These are phyloP conservation scores for Hansenula anomala DNA, from an alignment of 1,139 yeast genomes.

Conservation along the genomic window DNA sequence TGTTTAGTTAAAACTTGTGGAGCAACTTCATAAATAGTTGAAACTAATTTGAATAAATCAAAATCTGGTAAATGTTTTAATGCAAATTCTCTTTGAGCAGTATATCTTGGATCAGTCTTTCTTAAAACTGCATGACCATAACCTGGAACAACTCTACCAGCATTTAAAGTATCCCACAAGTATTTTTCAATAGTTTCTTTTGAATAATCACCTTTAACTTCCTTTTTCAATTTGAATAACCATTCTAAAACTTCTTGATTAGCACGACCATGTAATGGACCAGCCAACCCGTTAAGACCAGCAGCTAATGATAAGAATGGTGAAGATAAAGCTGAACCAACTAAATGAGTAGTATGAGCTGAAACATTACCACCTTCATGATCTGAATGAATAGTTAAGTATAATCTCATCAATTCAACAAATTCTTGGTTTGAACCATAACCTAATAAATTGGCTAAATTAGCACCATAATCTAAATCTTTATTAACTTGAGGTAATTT, in stretches of 20 bases:
- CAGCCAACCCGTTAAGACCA: constrained; percentile 95
- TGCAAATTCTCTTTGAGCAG: constrained; percentile 96
- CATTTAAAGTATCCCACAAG: constrained; percentile 86
- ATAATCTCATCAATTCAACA: constrained; percentile 86
- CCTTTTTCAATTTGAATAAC: constrained; percentile 77
- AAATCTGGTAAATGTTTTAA: constrained; percentile 96
- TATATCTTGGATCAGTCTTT: constrained; percentile 96
- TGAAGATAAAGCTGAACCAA: constrained; percentile 91
- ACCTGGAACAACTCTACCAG: constrained; percentile 97
- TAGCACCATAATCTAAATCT: constrained; percentile 85
- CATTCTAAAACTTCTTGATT: constrained; percentile 97
- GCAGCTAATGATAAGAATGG: constrained; percentile 93
- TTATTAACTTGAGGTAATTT: constrained; percentile 64
- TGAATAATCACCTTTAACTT: constrained; percentile 67
- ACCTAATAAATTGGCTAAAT: constrained; percentile 82
- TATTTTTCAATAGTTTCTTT: constrained; percentile 77
- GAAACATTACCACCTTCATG: constrained; percentile 99
- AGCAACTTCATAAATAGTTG: constrained; percentile 89
- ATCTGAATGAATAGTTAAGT: constrained; percentile 92
- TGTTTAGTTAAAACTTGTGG: constrained; percentile 93
- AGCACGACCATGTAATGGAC: constrained; percentile 97
- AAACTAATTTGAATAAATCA: constrained; percentile 85
- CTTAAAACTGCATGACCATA: constrained; percentile 97
- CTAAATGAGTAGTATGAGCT: constrained; percentile 96
- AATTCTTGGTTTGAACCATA: constrained; percentile 76